Evolutionary conservation across 306 rosid species (phyloP), one percentile per base, ranked within the genome.

Genomic region (Vachellia collinsii): DNA sequence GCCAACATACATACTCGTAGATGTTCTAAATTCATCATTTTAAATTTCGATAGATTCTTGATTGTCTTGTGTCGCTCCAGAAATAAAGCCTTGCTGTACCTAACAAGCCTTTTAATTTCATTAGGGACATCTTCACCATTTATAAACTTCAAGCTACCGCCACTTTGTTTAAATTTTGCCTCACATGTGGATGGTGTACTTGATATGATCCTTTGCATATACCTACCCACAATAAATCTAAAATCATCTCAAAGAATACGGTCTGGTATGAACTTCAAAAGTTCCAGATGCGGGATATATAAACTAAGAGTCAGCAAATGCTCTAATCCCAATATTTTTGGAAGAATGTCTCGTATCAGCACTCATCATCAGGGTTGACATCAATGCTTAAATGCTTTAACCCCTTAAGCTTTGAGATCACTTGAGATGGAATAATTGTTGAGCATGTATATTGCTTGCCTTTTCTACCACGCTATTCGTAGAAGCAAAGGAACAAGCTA

Each of bases 331-430:
- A 59, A 23, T 3, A 59, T 23, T 23, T 59, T 38, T 23, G 66
- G 66, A 9, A 59, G 38, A 59, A 59, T 23, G 11, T 0, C 38
- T 59, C 0, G 17, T 64, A 3, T 84, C 87, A 84, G 8, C 72
- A 34, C 37, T 76, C 54, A 29, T 80, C 79, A 53, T 76, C 84
- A 1, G 84, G 87, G 48, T 71, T 74, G 7, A 80, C 82, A 9
- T 37, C 20, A 36, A 84, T 23, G 0, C 19, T 59, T 23, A 59
- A 59, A 59, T 59, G 66, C 23, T 59, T 59, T 23, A 59, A 11
- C 17, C 38, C 37, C 17, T 23, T 59, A 1, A 59, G 66, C 11
- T 59, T 59, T 59, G 38, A 59, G 14, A 59, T 23, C 0, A 59
- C 17, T 1, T 5, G 38, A 11, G 7, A 23, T 3, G 66, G 66